Percentiles rank a stretch among this genome's conserved stretches.
Evolutionary conservation across 2,329 filamentous ascomycete species (phyloP).

Genomic region (Clarireedia monteithiana): DNA sequence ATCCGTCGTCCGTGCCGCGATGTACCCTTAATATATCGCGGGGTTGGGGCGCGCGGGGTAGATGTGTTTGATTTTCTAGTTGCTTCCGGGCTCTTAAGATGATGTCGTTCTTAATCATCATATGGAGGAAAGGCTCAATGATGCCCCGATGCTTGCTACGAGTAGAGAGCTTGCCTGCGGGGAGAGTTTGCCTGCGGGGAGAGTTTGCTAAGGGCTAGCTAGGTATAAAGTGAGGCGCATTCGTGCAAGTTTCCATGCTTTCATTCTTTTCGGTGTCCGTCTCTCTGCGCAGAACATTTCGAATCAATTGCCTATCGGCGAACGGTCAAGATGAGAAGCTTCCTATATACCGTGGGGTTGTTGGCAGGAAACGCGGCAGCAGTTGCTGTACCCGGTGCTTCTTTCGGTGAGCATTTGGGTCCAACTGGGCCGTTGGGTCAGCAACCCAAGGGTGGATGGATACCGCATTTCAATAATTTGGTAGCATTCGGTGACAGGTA

Average conservation of each 20-base stretch:
- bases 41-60: neutral
- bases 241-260: neutral
- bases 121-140: neutral
- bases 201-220: no score
- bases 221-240: no score
- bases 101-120: neutral
- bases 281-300: neutral
- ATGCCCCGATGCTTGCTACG: neutral
- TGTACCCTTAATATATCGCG: neutral
- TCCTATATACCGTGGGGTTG: neutral
- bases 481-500: constrained; percentile 65
- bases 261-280: neutral
- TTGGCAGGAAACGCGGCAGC: neutral
- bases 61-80: neutral
- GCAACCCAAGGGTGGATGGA: constrained; percentile 10
- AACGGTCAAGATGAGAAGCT: neutral
- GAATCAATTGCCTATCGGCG: neutral
- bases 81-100: neutral
- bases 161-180: neutral
- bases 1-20: neutral
- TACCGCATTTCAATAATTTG: constrained; percentile 50
- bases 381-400: neutral
- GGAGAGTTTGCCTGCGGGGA: no score
- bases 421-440: no score
- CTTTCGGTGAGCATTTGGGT: neutral